A percentile compares a stretch with the other conserved stretches of the same genome.
Conservation (phyloP, 768 basidiomycete species). For the Pulveroboletus sp. region DNA sequence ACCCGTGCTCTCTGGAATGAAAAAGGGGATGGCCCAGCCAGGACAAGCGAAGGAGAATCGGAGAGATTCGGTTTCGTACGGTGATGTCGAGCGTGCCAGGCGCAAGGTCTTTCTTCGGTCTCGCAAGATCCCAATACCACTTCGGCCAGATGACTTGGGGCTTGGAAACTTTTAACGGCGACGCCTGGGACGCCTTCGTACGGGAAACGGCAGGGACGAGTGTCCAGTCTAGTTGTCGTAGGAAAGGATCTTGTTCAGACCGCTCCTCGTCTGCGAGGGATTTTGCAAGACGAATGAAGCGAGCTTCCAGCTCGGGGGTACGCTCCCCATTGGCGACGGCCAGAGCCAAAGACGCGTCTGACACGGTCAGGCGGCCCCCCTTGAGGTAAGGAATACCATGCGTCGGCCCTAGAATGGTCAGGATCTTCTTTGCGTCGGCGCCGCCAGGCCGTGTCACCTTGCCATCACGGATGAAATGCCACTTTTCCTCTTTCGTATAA, state of each 20-base stretch:
- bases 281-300: conserved; percentile 41
- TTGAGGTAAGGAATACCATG: conserved; percentile 46
- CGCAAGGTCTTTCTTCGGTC: conserved; percentile 59
- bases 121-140: conserved; percentile 92
- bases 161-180: conserved; percentile 25
- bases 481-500: conserved; percentile 52
- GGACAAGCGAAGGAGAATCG: conserved; percentile 77
- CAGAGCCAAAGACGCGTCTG: conserved; percentile 41
- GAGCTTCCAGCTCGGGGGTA: conserved; percentile 29
- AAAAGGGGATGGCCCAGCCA: conserved; percentile 88
- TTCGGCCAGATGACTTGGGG: conserved; percentile 77
- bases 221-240: conserved; percentile 68
- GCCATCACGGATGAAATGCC: conserved; percentile 51
- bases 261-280: conserved; percentile 22
- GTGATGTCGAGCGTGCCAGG: conserved; percentile 83
- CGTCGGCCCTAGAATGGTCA: conserved; percentile 40
- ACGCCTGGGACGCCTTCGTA: neutral
- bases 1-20: conserved; percentile 82
- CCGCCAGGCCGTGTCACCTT: conserved; percentile 39
- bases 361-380: conserved; percentile 38
- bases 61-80: conserved; percentile 74
- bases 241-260: conserved; percentile 46
- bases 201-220: conserved; percentile 16
- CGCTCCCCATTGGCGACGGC: conserved; percentile 43
- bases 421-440: conserved; percentile 38